Percentiles rank a stretch among this genome's conserved stretches.
Evolutionary conservation across 306 rosid genomes (phyloP).

Genomic region (Cucurbita ficifolia): DNA sequence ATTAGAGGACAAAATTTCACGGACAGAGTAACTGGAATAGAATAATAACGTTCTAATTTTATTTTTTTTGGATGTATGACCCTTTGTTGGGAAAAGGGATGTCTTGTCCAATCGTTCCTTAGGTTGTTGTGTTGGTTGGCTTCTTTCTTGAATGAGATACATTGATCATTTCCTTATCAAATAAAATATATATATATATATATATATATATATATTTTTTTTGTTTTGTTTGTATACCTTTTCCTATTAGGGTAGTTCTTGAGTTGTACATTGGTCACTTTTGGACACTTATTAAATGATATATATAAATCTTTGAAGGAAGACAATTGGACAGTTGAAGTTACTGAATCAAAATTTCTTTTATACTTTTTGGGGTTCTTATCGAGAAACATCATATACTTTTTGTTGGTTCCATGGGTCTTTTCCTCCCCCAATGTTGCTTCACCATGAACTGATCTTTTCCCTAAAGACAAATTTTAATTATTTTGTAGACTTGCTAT

Average conservation of each 20-base stretch:
- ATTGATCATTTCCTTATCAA: background rate
- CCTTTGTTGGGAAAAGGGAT: background rate
- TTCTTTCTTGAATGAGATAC: background rate
- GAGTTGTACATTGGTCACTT: background rate
- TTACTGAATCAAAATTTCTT: background rate
- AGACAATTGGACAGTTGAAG: background rate
- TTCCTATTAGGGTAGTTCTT: background rate
- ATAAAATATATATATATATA: background rate
- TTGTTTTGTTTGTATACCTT: background rate
- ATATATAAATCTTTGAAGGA: background rate
- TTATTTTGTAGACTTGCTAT: slow-evolving; percentile 60
- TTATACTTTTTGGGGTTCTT: background rate
- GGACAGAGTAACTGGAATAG: background rate
- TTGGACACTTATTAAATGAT: background rate
- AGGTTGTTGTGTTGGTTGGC: background rate
- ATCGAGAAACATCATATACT: background rate
- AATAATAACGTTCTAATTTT: background rate
- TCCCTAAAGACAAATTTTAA: background rate
- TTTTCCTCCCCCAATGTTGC: background rate
- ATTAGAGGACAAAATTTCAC: background rate
- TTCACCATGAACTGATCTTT: background rate
- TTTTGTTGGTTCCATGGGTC: background rate
- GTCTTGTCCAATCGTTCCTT: background rate
- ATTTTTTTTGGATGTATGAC: background rate
- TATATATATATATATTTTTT: too few species aligned